phyloP scores from a whole-genome alignment of 2,329 filamentous ascomycete species.

The Diaporthe sp. region DNA sequence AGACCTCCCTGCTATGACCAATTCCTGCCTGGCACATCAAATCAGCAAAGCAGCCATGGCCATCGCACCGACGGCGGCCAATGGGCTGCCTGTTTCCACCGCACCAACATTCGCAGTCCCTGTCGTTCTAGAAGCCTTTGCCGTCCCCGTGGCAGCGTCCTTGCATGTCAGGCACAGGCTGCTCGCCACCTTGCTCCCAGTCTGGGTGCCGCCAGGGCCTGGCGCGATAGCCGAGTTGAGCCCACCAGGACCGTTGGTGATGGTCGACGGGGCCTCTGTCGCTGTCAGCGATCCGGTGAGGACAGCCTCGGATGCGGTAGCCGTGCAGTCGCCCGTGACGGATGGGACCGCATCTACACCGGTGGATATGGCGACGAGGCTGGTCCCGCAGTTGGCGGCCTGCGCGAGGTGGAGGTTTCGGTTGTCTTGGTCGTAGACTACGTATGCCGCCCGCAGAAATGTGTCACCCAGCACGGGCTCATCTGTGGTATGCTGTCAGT shows the following conservation, averaged over 20 bases:
- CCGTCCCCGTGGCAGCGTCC: background rate
- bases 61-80: conserved; percentile 18
- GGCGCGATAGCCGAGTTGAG: background rate
- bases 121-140: background rate
- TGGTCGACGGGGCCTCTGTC: conserved; percentile 9
- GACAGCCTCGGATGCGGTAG: background rate
- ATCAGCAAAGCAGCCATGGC: conserved; percentile 24
- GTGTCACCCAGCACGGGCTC: conserved; percentile 61
- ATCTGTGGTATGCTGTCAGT: conserved; percentile 48
- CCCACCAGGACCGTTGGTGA: background rate
- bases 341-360: conserved; percentile 33
- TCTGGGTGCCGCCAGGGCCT: background rate
- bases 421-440: conserved; percentile 63
- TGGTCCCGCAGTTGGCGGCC: conserved; percentile 38
- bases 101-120: background rate
- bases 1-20: background rate
- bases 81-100: background rate
- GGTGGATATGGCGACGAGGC: conserved; percentile 31
- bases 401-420: conserved; percentile 40
- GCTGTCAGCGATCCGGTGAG: conserved; percentile 17
- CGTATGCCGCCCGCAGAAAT: conserved; percentile 60
- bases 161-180: conserved; percentile 29
- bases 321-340: conserved; percentile 35
- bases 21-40: background rate
- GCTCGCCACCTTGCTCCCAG: background rate